These are phyloP conservation scores for Chlamydomonas sphaeroides DNA, from an alignment of 139 green algal species.

Conservation along the genomic window DNA sequence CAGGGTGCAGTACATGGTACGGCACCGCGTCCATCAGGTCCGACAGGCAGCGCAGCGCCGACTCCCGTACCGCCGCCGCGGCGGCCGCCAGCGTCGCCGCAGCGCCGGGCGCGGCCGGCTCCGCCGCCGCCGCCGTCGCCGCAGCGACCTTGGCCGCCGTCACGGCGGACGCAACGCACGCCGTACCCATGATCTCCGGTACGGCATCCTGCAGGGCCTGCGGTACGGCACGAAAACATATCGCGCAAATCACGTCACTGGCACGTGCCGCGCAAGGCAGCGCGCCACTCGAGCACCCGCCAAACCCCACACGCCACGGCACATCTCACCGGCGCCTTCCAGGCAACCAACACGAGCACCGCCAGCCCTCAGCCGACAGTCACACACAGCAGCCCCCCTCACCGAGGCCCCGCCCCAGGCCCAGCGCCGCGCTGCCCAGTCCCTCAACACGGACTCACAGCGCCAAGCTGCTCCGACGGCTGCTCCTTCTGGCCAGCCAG, in stretches of 20 bases:
- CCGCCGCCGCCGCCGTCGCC: neutral
- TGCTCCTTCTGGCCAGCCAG: neutral
- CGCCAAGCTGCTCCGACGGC: neutral
- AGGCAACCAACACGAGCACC: too few relatives aligned
- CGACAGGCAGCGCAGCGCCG: conserved; percentile 22
- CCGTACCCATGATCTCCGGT: neutral
- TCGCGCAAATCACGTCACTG: neutral
- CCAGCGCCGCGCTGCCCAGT: neutral
- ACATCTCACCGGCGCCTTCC: too few relatives aligned
- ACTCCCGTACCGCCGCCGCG: conserved; percentile 28
- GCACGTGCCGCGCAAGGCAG: too few relatives aligned
- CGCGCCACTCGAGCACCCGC: too few relatives aligned
- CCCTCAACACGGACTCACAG: neutral
- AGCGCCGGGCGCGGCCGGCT: neutral
- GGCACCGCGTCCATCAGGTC: conserved; percentile 32
- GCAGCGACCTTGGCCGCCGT: neutral
- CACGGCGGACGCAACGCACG: neutral
- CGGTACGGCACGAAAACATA: neutral
- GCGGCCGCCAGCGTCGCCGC: neutral
- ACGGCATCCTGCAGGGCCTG: conserved; percentile 2
- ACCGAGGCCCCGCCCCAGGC: too few relatives aligned
- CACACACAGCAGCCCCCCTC: too few relatives aligned
- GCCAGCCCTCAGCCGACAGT: too few relatives aligned
- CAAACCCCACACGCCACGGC: too few relatives aligned
- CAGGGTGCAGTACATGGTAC: conserved; percentile 43